Evolutionary conservation across 1,139 yeast genomes (phyloP), one percentile per base, ranked within the genome.

Genomic region (Schwanniomyces etchellsii): DNA sequence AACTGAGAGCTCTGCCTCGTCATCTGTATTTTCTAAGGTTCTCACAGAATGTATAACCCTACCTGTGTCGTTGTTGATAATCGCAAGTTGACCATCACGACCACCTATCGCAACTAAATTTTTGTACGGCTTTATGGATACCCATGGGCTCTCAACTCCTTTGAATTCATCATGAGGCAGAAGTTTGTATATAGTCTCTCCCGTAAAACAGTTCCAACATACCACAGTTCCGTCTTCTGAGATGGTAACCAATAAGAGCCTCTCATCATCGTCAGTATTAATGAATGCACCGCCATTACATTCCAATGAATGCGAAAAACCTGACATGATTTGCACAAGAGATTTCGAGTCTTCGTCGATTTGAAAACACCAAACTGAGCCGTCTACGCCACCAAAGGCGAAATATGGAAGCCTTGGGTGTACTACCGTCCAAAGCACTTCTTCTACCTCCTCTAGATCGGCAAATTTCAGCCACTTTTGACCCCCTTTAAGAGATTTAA

Each of bases 301-400:
- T 42, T 86, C 93, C 42, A 73, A 62, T 38, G 83, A 78, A 59
- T 85, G 96, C 20, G 80, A 75, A 50, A 77, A 81, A 16, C 94
- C 91, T 27, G 88, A 77, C 74, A 88, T 80, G 28, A 86, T 60
- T 52, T 81, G 85, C 27, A 72, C 81, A 35, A 79, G 54, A n/a
- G 70, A 57, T 33, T 71, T 71, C 29, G 69, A 56, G 11, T 55
- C 50, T 26, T 74, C 74, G 41, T 76, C 81, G 28, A 88, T 70
- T 47, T 81, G 83, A 53, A 86, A 91, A 20, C 83, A 88, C 95
- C 96, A 91, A 10, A 89, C 95, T 0, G 95, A 81, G 2, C 98
- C 97, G 54, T 89, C 96, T 7, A 68, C 66, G 24, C 89, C 91
- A 37, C 98, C 97, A 50, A 86, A 85, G n/a, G 97, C 96, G 62